phyloP scores from a whole-genome alignment of 768 basidiomycete species.

The Roridomyces roridus region DNA sequence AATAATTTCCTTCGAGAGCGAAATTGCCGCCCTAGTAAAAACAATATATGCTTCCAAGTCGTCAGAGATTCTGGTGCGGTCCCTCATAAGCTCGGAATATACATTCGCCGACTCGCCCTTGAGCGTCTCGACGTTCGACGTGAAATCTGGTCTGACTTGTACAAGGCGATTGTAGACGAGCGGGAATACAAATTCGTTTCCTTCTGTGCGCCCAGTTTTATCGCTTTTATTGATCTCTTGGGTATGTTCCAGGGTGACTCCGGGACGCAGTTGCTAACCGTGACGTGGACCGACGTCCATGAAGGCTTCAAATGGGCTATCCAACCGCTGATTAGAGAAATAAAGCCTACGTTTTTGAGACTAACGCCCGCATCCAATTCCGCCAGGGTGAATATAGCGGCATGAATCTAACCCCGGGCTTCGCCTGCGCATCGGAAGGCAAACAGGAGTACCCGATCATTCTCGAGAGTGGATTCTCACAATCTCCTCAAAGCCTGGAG shows the following conservation, averaged over 20 bases:
- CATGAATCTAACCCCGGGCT: background rate
- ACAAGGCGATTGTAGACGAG: too few relatives aligned
- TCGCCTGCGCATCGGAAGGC: background rate
- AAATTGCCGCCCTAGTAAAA: too few relatives aligned
- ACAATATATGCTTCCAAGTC: too few relatives aligned
- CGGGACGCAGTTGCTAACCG: background rate
- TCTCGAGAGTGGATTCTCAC: constrained; percentile 3
- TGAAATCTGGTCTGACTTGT: too few relatives aligned
- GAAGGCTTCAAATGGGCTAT: constrained; percentile 1
- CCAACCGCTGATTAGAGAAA: background rate
- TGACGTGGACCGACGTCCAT: constrained; percentile 7
- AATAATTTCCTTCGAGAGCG: too few relatives aligned
- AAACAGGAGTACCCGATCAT: background rate
- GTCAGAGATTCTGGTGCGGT: too few relatives aligned
- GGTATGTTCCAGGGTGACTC: background rate
- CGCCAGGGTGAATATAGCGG: background rate
- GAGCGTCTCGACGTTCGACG: too few relatives aligned
- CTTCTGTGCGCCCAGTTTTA: background rate
- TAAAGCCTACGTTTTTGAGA: background rate
- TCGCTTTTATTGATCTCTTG: background rate
- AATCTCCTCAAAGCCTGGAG: background rate
- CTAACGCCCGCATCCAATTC: background rate
- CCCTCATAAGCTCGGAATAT: too few relatives aligned
- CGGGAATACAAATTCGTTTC: too few relatives aligned
- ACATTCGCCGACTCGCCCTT: too few relatives aligned